These are phyloP conservation scores for Monosporascus sp. DNA, from an alignment of 2,329 filamentous ascomycete species.

Conservation along the genomic window DNA sequence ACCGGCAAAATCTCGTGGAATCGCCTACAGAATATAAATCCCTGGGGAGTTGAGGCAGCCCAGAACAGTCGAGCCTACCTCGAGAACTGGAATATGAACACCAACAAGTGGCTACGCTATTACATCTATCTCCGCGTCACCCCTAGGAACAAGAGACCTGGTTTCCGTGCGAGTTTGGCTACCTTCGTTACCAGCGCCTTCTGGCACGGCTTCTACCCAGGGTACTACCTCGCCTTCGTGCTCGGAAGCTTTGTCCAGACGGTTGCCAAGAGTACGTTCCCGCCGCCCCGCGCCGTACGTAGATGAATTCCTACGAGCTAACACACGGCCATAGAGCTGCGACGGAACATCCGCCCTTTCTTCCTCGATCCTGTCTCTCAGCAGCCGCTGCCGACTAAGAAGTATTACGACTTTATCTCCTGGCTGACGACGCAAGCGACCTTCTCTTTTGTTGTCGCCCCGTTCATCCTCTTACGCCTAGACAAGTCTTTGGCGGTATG, in stretches of 20 bases:
- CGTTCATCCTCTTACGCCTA: constrained; percentile 79
- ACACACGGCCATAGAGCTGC: constrained; percentile 60
- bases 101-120: constrained; percentile 92
- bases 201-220: constrained; percentile 97
- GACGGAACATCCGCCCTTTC: constrained; percentile 84
- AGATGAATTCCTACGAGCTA: constrained; percentile 4
- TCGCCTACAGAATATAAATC: constrained; percentile 82
- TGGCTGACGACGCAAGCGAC: constrained; percentile 73
- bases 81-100: constrained; percentile 97
- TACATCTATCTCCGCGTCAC: constrained; percentile 95
- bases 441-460: constrained; percentile 76
- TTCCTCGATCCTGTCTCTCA: constrained; percentile 77
- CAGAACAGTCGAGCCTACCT: constrained; percentile 93
- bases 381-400: constrained; percentile 65
- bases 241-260: constrained; percentile 90
- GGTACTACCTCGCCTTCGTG: constrained; percentile 89
- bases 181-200: constrained; percentile 93
- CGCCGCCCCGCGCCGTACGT: background rate
- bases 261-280: constrained; percentile 77
- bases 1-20: constrained; percentile 86
- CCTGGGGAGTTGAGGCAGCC: constrained; percentile 78
- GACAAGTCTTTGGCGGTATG: constrained; percentile 68
- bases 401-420: constrained; percentile 78
- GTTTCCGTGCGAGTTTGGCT: constrained; percentile 87
- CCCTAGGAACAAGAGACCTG: constrained; percentile 90